phyloP scores from a whole-genome alignment of 768 basidiomycete species.

The Collybiopsis luxurians region DNA sequence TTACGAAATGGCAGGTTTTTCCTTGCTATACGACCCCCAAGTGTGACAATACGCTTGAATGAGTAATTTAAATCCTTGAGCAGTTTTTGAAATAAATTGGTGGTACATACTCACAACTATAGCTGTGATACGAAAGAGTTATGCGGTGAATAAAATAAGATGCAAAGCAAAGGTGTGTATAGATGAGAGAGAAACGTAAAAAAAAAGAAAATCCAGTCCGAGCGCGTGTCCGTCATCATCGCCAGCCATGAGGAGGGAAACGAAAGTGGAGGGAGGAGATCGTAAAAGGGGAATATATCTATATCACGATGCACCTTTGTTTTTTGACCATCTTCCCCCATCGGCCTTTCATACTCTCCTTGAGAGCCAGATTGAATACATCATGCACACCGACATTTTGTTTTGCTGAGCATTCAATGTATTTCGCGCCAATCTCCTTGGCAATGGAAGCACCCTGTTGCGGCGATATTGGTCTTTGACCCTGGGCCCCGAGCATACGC shows the following conservation, averaged over 20 bases:
- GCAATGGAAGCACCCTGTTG: slow-evolving; percentile 86
- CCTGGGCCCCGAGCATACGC: slow-evolving; percentile 88
- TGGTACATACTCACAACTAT: neutral
- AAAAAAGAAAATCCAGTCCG: slow-evolving; percentile 2
- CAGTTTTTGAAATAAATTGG: too few relatives aligned
- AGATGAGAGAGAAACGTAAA: neutral
- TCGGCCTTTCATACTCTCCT: slow-evolving; percentile 81
- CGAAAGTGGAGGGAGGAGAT: too few relatives aligned
- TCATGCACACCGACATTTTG: slow-evolving; percentile 87
- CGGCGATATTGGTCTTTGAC: slow-evolving; percentile 73
- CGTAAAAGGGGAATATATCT: neutral
- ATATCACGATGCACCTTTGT: slow-evolving; percentile 69
- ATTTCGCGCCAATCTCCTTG: slow-evolving; percentile 89
- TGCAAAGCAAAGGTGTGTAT: slow-evolving; percentile 3
- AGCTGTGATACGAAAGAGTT: neutral
- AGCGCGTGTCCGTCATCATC: neutral
- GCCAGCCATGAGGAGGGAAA: neutral
- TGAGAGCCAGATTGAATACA: slow-evolving; percentile 86
- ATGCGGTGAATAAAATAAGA: slow-evolving; percentile 6
- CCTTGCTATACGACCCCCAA: too few relatives aligned
- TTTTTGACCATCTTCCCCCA: slow-evolving; percentile 73
- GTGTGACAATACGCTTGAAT: too few relatives aligned
- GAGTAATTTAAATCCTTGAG: too few relatives aligned
- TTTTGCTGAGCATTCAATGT: slow-evolving; percentile 94
- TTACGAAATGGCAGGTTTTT: neutral